Evolutionary conservation across 2,329 filamentous ascomycete species (phyloP).

Genomic region (Nemania abortiva): DNA sequence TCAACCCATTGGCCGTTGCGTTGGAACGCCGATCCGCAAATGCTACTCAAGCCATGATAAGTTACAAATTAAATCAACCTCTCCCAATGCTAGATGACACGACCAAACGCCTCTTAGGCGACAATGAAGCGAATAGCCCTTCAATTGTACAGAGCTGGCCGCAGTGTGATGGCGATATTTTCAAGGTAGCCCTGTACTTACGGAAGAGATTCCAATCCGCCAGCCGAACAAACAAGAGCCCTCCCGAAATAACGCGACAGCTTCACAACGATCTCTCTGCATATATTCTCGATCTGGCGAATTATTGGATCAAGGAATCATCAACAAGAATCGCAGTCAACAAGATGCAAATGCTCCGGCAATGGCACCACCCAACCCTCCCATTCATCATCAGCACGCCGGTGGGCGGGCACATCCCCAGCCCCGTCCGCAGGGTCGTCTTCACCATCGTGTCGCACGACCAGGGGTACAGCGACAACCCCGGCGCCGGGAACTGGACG

Average conservation of each 20-base stretch:
- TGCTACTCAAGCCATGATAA: conserved; percentile 9
- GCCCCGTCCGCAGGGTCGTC: conserved; percentile 14
- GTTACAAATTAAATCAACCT: neutral
- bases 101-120: conserved; percentile 10
- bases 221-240: neutral
- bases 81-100: neutral
- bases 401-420: conserved; percentile 6
- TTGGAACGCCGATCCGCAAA: conserved; percentile 8
- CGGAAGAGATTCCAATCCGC: conserved; percentile 11
- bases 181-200: conserved; percentile 16
- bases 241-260: neutral
- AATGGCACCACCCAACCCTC: conserved; percentile 28
- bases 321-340: conserved; percentile 19
- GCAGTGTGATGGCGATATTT: conserved; percentile 12
- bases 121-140: neutral
- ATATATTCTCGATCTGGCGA: conserved; percentile 23
- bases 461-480: conserved; percentile 21
- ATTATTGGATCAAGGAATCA: conserved; percentile 21
- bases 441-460: conserved; percentile 27
- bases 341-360: conserved; percentile 19
- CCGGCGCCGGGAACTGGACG: conserved; percentile 20
- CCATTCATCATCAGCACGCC: conserved; percentile 24
- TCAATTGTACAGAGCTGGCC: conserved; percentile 12
- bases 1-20: conserved; percentile 19
- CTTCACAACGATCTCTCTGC: conserved; percentile 11